Base-by-base conservation (phyloP, 371 early-diverging fungal genomes). In the Mortierella sp. region DNA sequence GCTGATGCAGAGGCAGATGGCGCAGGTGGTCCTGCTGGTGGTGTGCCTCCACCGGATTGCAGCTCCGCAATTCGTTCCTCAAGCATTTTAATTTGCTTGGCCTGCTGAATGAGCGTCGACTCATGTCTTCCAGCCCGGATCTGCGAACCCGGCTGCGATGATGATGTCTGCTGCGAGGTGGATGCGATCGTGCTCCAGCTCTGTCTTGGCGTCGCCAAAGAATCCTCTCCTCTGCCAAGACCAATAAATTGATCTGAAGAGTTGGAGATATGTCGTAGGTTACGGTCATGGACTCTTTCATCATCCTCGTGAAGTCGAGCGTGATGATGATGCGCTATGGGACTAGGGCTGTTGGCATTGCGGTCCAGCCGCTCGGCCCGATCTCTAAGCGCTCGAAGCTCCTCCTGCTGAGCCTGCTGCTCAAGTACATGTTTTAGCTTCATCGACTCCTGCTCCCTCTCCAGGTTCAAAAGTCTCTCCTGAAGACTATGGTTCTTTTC, bases 361-460 rank as follows among this genome's bases (percentile, higher is more conserved):
- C 75, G 75, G 72, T 72, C 72, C 72, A 60, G 64, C 65, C 65
- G 64, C 67, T 72, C 73, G 14, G 67, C 62, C 11, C 68, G 62
- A 30, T 72, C 72, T 49, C 37, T 60, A 43, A 72, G 57, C 27
- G 19, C 26, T n/a, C 72, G 64, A 34, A 72, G 41, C 31, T 72
- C 65, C 0, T 64, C 64, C 26, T 64, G 65, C 11, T 61, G 72
- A 7, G 58, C 37, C 51, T 73, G 75, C 4, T 42, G 50, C 39
- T 73, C 75, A 1, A 72, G 61, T 15, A 79, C 70, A 30, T 78
- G 69, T 14, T 79, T 72, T 39, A 73, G 65, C 57, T 79, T 79
- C 48, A 70, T 57, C 24, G 82, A 78, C 46, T 79, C 76, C 23
- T 78, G 78, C 24, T 81, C 83, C 23, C 70, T 71, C 52, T 84